Evolutionary conservation across 257 asterid species (phyloP), one percentile per base, ranked within the genome.

Genomic region (Prunella vulgaris): DNA sequence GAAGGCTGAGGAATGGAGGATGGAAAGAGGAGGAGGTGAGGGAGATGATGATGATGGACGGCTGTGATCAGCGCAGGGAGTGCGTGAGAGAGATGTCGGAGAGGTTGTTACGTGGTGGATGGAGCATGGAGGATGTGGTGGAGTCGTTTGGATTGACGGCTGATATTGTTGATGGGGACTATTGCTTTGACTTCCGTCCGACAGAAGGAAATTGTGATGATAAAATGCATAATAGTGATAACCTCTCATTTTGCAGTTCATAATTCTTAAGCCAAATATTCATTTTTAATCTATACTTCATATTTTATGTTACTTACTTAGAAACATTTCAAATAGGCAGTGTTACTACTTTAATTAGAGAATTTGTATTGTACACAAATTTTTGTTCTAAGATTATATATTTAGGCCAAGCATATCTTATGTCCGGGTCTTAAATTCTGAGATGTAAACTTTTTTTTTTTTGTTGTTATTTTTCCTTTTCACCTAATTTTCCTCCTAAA

Each of bases 1-100:
- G 81, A 88, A 78, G 85, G 79, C 71, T 93, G 74, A 86, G 83
- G 65, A 75, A 77, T 12, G 98, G 93, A 14, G 98, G 98, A 64
- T 93, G 98, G 98, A 85, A 77, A 18, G 97, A 90, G 71, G 90
- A 93, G 78, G 98, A 93, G 1, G 92, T 93, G 4, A 81, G 84
- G 80, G 98, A 93, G 77, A 92, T 92, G 98, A 84, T 92, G 96
- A 76, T 83, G 85, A 83, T 90, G 84, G 88, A 82, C 81, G 91
- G 81, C 38, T 3, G 80, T 14, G 81, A 79, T 71, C 71, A 22
- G n/a, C 4, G 40, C 3, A 25, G 7, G 63, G 40, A 80, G 85
- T 83, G 84, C 81, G 82, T 85, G 84, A 72, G 75, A 37, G 35
- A 70, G 38, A 78, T 84, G 60, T 78, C 96, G 0, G 70, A 61